A percentile compares a stretch with the other conserved stretches of the same genome.
Conservation (phyloP, 305 asterid species). For the Solanum hybrid region DNA sequence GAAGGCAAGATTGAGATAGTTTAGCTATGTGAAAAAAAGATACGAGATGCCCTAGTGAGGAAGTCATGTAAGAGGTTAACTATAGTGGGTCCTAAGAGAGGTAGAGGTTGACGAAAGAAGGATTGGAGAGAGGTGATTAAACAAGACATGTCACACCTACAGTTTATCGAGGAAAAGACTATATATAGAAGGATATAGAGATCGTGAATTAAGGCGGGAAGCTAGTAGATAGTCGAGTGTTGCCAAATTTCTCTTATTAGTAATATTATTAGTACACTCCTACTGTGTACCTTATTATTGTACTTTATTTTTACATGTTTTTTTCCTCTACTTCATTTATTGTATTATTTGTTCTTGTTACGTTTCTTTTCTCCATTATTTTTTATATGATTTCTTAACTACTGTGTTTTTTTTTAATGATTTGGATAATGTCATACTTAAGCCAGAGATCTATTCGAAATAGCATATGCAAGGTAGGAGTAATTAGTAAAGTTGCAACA, state of each 20-base stretch:
- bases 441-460: neutral
- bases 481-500: neutral
- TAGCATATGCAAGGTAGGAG: neutral
- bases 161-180: neutral
- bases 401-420: neutral
- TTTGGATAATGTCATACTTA: neutral
- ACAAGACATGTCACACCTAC: too few species aligned
- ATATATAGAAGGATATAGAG: neutral
- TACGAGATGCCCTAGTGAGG: neutral
- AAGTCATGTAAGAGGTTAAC: neutral
- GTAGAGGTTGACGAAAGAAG: neutral
- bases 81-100: neutral
- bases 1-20: too few species aligned
- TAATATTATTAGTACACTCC: neutral
- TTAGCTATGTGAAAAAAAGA: neutral
- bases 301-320: neutral
- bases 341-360: too few species aligned
- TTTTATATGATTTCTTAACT: neutral
- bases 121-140: neutral
- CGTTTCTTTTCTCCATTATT: neutral
- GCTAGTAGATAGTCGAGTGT: neutral
- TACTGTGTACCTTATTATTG: neutral
- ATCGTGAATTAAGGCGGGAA: neutral
- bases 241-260: neutral
- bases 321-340: neutral